Percentiles rank a stretch among this genome's conserved stretches.
Conservation (phyloP, 164 flowering plant genomes). For the Nymphaea colorata region DNA sequence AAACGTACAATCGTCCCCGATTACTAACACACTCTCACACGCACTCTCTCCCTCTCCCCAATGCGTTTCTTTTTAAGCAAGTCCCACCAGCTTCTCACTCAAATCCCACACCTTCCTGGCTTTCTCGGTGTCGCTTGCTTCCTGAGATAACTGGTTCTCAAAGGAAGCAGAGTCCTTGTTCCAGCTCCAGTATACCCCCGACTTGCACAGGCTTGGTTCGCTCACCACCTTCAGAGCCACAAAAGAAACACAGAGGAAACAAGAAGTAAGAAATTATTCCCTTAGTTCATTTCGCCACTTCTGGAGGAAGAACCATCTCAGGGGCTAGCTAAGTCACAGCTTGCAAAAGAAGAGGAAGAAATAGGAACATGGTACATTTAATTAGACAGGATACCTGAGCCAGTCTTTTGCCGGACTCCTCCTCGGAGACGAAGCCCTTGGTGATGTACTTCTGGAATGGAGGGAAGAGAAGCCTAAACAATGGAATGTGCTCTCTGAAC, state of each 20-base stretch:
- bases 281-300: too few relatives aligned
- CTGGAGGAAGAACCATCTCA: too few relatives aligned
- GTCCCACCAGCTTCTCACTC: conserved; percentile 92
- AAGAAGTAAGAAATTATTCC: too few relatives aligned
- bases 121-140: conserved; percentile 86
- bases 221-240: conserved; percentile 35
- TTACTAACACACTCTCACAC: too few relatives aligned
- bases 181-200: conserved; percentile 99
- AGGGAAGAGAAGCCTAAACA: conserved; percentile 89
- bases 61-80: conserved; percentile 29
- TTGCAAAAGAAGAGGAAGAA: too few relatives aligned
- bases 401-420: conserved; percentile 80
- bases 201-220: conserved; percentile 89
- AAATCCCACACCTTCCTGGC: conserved; percentile 92
- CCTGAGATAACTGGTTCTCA: conserved; percentile 88
- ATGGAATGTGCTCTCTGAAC: conserved; percentile 85
- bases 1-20: not conserved
- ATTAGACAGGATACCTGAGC: conserved; percentile 34
- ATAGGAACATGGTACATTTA: too few relatives aligned
- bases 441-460: conserved; percentile 99
- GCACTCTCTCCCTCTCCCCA: not conserved
- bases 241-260: conserved; percentile 15
- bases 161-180: conserved; percentile 82
- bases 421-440: conserved; percentile 88
- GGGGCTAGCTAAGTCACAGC: too few relatives aligned